Conservation (phyloP, 1,284 basidiomycete genomes). For the Apiotrichum gamsii region DNA sequence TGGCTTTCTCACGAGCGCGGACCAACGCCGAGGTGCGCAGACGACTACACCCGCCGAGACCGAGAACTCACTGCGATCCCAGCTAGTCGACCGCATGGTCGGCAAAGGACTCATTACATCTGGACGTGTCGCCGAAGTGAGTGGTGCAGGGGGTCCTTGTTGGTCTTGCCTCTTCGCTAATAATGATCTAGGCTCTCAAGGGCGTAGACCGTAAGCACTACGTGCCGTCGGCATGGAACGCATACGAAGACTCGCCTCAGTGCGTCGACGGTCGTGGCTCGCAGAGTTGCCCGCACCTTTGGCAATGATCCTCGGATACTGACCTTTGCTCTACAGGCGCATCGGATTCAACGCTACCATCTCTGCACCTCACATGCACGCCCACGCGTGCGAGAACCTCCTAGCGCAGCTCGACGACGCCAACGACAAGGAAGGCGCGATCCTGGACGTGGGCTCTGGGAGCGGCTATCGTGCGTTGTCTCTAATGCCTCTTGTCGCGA, state of each 20-base stretch:
- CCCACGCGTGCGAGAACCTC: constrained; percentile 41
- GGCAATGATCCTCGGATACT: neutral
- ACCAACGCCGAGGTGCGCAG: constrained; percentile 37
- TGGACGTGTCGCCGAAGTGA: constrained; percentile 31
- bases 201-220: constrained; percentile 44
- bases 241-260: constrained; percentile 47
- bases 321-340: constrained; percentile 18
- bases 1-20: constrained; percentile 34
- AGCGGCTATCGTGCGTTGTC: constrained; percentile 61
- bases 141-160: too few relatives aligned
- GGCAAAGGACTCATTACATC: constrained; percentile 34
- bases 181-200: constrained; percentile 36
- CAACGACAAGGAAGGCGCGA: constrained; percentile 14
- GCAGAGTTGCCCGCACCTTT: neutral
- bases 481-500: neutral
- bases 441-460: constrained; percentile 46
- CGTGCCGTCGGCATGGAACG: constrained; percentile 17
- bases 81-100: constrained; percentile 41
- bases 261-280: constrained; percentile 14
- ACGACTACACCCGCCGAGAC: neutral
- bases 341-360: constrained; percentile 48
- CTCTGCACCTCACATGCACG: constrained; percentile 49
- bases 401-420: constrained; percentile 25
- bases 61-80: neutral
- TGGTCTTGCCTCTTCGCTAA: too few relatives aligned